Conservation (phyloP, 768 basidiomycete species). For the Mycena filopes region DNA sequence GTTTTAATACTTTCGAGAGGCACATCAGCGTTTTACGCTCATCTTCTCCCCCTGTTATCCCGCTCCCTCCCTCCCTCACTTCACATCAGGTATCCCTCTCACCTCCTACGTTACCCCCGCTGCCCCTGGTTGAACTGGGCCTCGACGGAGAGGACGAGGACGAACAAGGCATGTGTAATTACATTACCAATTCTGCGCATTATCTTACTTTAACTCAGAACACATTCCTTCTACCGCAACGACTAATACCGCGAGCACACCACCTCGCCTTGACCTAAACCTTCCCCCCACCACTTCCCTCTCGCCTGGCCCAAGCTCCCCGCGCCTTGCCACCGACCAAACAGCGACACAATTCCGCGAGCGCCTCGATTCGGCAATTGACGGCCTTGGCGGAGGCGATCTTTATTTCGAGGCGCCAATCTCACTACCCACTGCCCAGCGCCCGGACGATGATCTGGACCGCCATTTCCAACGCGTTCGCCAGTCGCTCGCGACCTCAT, state of each 20-base stretch:
- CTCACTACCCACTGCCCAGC: neutral
- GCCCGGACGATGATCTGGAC: neutral
- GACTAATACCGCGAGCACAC: conserved; percentile 21
- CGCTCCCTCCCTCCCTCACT: conserved; percentile 27
- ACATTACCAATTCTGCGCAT: neutral
- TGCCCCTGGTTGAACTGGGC: conserved; percentile 41
- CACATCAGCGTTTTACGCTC: conserved; percentile 61
- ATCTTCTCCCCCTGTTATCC: conserved; percentile 44
- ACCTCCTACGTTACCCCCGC: conserved; percentile 46
- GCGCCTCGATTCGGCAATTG: conserved; percentile 48
- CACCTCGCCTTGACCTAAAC: conserved; percentile 30
- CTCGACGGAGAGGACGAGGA: conserved; percentile 30
- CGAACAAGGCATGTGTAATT: conserved; percentile 25
- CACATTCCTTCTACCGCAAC: conserved; percentile 21
- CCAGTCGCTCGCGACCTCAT: neutral
- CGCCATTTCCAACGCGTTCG: conserved; percentile 9
- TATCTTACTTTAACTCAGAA: conserved; percentile 19
- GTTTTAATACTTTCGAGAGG: conserved; percentile 64
- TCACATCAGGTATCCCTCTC: conserved; percentile 28
- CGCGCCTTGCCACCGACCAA: conserved; percentile 10
- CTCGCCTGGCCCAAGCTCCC: conserved; percentile 24
- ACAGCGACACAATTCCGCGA: conserved; percentile 41
- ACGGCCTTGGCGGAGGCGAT: conserved; percentile 40
- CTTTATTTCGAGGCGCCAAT: conserved; percentile 38
- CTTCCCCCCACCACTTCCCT: conserved; percentile 29